Base-by-base conservation (phyloP, 441 rosid genomes). In the Populus trichocarpa region DNA sequence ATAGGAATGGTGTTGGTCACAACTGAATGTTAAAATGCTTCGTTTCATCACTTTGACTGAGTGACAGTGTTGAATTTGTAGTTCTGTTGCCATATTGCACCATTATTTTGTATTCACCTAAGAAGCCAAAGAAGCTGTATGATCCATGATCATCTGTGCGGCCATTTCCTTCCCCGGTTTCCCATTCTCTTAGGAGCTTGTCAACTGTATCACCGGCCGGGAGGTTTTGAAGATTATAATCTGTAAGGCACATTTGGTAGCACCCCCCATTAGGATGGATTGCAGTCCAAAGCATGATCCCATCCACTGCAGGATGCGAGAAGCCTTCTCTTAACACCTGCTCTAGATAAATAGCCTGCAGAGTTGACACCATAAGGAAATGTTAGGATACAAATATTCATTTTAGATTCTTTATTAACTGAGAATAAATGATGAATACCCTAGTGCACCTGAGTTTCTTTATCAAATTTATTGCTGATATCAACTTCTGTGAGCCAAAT, bases 401-500 rank as follows among this genome's bases (percentile, higher is more conserved):
- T 53, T 16, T 18, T 16, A 53, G 9, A 53, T 18, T 53, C 8
- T 18, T 53, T 16, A 53, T 6, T 5, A 16, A 18, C 2, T 16
- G 61, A 53, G 22, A 53, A 6, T 53, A 53, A 53, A 16, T 16
- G 1, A 53, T 14, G 61, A 53, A 0, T 18, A 53, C 1, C n/a
- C 22, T 18, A 16, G 8, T 6, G n/a, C 8, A 90, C 98, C 93
- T 94, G 97, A 61, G 88, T 84, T 70, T 77, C 69, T 67, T 83
- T 71, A 79, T 86, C 90, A 8, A 89, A 85, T 12, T 69, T 75
- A 11, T 23, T 72, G 81, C 88, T 89, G 69, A 93, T 86, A 77
- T 95, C 97, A 42, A 95, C 88, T 83, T 95, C 99, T 0, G 99
- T 93, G 16, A 92, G 96, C 97, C 99, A 95, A 23, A 95, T 87